A percentile compares a stretch with the other conserved stretches of the same genome.
Conservation (phyloP, 2,329 filamentous ascomycete genomes). For the Aspergillus fumigatus region DNA sequence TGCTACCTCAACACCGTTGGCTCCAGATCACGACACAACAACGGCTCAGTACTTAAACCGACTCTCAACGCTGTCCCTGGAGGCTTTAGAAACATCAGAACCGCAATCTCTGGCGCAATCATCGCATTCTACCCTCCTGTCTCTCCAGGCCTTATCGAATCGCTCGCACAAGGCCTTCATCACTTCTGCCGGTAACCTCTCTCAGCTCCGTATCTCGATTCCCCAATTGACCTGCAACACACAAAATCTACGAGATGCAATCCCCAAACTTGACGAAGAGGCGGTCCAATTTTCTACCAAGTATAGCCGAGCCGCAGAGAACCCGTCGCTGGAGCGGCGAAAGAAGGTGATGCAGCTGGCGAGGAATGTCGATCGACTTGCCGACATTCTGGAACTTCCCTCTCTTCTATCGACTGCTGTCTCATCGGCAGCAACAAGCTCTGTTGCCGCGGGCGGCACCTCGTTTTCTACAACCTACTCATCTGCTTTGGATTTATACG, state of each 20-base stretch:
- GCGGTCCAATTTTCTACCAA: constrained; percentile 76
- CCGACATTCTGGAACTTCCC: constrained; percentile 87
- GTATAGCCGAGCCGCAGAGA: constrained; percentile 70
- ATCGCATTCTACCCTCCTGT: constrained; percentile 74
- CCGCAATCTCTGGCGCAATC: constrained; percentile 74
- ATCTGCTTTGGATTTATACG: constrained; percentile 82
- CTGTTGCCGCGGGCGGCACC: constrained; percentile 36
- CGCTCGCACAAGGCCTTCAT: constrained; percentile 84
- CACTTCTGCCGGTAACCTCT: constrained; percentile 70
- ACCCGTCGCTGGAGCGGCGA: constrained; percentile 65
- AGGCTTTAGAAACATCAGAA: constrained; percentile 69
- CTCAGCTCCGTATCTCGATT: constrained; percentile 67
- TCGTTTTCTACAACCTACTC: constrained; percentile 68
- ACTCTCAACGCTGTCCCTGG: constrained; percentile 70
- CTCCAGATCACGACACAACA: constrained; percentile 24
- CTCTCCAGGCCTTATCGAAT: constrained; percentile 82
- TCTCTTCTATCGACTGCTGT: constrained; percentile 73
- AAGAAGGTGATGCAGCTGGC: constrained; percentile 76
- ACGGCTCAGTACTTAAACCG: constrained; percentile 65
- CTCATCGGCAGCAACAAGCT: constrained; percentile 39
- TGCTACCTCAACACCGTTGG: constrained; percentile 9
- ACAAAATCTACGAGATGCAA: constrained; percentile 61
- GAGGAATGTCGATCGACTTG: constrained; percentile 81
- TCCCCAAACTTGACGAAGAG: constrained; percentile 74
- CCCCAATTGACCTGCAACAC: constrained; percentile 64